phyloP scores from a whole-genome alignment of 2,329 filamentous ascomycete genomes.

The Aspergillus ruber region DNA sequence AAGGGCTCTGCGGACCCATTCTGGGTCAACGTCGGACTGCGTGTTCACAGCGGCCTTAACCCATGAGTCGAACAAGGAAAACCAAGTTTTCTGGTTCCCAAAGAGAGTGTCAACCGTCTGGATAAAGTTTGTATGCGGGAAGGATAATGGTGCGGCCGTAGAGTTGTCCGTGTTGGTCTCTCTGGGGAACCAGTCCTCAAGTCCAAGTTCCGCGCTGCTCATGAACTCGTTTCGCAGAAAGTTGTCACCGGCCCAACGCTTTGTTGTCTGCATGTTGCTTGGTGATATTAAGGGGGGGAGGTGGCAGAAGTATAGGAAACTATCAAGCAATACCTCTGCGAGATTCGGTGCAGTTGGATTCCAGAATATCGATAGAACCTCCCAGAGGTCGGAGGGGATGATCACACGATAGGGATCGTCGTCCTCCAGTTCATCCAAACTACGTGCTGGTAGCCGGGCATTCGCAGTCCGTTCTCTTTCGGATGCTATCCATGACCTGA shows the following conservation, averaged over 20 bases:
- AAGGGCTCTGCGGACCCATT: slow-evolving; percentile 50
- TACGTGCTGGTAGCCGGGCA: slow-evolving; percentile 61
- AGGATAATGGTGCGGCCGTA: slow-evolving; percentile 22
- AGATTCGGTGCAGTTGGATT: slow-evolving; percentile 18
- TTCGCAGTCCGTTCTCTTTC: slow-evolving; percentile 49
- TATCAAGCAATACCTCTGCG: slow-evolving; percentile 53
- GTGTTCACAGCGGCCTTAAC: slow-evolving; percentile 15
- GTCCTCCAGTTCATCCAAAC: slow-evolving; percentile 65
- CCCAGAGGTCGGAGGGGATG: slow-evolving; percentile 68
- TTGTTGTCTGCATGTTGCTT: slow-evolving; percentile 18
- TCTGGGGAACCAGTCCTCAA: slow-evolving; percentile 22
- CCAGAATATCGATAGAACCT: slow-evolving; percentile 46
- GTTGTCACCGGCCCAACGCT: slow-evolving; percentile 45
- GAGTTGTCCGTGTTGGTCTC: slow-evolving; percentile 4
- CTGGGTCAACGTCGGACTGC: slow-evolving; percentile 32
- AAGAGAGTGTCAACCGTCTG: slow-evolving; percentile 52
- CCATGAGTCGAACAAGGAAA: slow-evolving; percentile 32
- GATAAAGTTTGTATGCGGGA: slow-evolving; percentile 32
- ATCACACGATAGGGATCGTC: slow-evolving; percentile 80
- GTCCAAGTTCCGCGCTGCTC: slow-evolving; percentile 16
- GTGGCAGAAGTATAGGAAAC: slow-evolving; percentile 63
- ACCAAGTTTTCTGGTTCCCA: slow-evolving; percentile 43
- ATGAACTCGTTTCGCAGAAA: slow-evolving; percentile 45
- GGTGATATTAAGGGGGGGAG: slow-evolving; percentile 50
- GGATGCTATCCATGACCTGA: slow-evolving; percentile 41